A percentile compares a stretch with the other conserved stretches of the same genome.
phyloP scores from a whole-genome alignment of 331 rosid genomes.

The Pyracantha coccinea region DNA sequence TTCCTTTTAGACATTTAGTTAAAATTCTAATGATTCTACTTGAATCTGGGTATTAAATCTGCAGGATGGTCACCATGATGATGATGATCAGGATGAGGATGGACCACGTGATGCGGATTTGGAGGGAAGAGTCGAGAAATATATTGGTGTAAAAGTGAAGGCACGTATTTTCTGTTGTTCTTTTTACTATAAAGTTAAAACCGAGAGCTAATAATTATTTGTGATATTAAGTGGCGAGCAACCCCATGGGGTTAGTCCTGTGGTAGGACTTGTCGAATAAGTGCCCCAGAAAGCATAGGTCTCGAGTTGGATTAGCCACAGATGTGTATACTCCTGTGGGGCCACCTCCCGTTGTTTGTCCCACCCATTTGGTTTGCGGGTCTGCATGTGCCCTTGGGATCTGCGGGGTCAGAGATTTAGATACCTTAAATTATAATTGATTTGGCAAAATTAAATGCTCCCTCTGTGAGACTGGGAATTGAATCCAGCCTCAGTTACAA shows the following conservation, averaged over 20 bases:
- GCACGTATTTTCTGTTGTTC: slow-evolving; percentile 30
- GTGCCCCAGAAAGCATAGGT: background rate
- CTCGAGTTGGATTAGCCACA: background rate
- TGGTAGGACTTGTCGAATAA: background rate
- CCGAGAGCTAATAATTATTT: background rate
- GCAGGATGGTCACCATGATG: slow-evolving; percentile 81
- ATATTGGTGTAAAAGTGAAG: slow-evolving; percentile 97
- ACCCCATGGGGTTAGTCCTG: background rate
- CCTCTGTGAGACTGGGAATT: background rate
- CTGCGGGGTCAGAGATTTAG: background rate
- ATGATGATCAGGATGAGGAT: slow-evolving; percentile 79
- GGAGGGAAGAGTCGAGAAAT: slow-evolving; percentile 88
- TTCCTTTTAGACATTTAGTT: background rate
- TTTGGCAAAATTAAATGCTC: background rate
- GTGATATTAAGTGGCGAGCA: background rate
- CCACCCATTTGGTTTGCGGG: background rate
- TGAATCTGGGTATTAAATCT: slow-evolving; percentile 13
- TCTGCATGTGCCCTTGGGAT: background rate
- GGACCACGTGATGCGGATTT: slow-evolving; percentile 71
- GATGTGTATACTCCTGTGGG: background rate
- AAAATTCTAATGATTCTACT: background rate
- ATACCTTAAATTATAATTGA: background rate
- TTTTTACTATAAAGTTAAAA: background rate
- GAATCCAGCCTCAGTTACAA: background rate
- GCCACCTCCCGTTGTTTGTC: background rate